phyloP scores from a whole-genome alignment of 441 rosid species.

The Macaranga tanarius region DNA sequence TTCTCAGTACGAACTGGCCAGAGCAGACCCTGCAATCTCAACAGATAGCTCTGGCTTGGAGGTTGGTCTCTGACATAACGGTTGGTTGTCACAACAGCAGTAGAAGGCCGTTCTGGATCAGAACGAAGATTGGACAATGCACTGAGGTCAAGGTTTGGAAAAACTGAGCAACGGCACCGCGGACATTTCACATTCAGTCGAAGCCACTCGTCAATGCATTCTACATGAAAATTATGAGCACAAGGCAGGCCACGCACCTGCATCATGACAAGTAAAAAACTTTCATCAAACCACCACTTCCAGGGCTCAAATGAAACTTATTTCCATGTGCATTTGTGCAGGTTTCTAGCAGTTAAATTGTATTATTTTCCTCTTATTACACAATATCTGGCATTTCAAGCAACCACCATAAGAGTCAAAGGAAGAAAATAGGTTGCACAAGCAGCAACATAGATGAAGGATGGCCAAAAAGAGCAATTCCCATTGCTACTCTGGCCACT shows the following conservation, averaged over 20 bases:
- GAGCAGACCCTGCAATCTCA: slow-evolving; percentile 68
- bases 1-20: slow-evolving; percentile 61
- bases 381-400: neutral
- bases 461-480: neutral
- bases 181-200: slow-evolving; percentile 96
- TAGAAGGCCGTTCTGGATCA: slow-evolving; percentile 53
- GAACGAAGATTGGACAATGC: slow-evolving; percentile 81
- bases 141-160: slow-evolving; percentile 96
- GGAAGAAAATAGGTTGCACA: neutral
- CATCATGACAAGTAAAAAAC: slow-evolving; percentile 25
- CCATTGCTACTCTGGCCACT: neutral
- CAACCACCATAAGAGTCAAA: neutral
- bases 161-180: slow-evolving; percentile 93
- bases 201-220: slow-evolving; percentile 96
- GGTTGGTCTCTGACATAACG: slow-evolving; percentile 55
- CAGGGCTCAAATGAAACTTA: neutral
- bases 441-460: too few relatives aligned
- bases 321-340: neutral
- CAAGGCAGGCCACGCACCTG: slow-evolving; percentile 99
- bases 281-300: neutral
- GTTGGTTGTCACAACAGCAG: slow-evolving; percentile 38
- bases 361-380: neutral
- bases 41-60: slow-evolving; percentile 67
- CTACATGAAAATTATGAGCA: slow-evolving; percentile 99
- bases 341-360: neutral